Evolutionary conservation across 2,329 filamentous ascomycete genomes (phyloP).

Genomic region (Aspergillus ochraceus): DNA sequence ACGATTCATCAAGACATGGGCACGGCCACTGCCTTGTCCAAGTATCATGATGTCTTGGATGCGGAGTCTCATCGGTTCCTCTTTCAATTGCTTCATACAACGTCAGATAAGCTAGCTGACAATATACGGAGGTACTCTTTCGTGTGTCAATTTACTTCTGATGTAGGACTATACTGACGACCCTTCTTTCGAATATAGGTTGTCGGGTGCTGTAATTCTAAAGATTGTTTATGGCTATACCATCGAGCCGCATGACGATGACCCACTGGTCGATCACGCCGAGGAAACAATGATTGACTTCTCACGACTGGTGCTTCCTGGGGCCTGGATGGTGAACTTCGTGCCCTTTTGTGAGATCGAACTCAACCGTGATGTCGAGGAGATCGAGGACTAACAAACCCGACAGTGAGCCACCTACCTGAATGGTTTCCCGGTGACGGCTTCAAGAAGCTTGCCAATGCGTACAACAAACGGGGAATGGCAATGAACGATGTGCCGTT

Average conservation of each 20-base stretch:
- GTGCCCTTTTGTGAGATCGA: constrained; percentile 34
- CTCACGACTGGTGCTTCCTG: constrained; percentile 40
- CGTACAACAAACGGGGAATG: constrained; percentile 30
- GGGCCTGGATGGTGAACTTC: constrained; percentile 48
- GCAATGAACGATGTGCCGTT: constrained; percentile 43
- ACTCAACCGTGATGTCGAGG: neutral
- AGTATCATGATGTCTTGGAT: constrained; percentile 46
- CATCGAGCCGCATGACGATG: constrained; percentile 20
- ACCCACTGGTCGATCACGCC: constrained; percentile 43
- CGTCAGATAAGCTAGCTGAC: constrained; percentile 37
- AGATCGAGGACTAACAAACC: neutral
- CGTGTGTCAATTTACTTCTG: too few species aligned
- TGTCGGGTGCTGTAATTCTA: constrained; percentile 40
- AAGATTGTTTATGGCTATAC: constrained; percentile 42
- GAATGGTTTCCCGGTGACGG: constrained; percentile 47
- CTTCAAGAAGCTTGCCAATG: constrained; percentile 44
- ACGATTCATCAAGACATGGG: constrained; percentile 47
- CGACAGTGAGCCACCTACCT: constrained; percentile 37
- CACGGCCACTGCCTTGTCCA: constrained; percentile 38
- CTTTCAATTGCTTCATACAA: constrained; percentile 38
- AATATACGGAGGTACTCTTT: too few species aligned
- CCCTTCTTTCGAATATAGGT: too few species aligned
- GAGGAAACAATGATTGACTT: constrained; percentile 43
- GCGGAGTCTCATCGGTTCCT: constrained; percentile 46
- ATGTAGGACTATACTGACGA: too few species aligned